Percentiles rank a stretch among this genome's conserved stretches.
These are phyloP conservation scores for Dryas octopetala DNA, from an alignment of 306 rosid genomes.

Conservation along the genomic window DNA sequence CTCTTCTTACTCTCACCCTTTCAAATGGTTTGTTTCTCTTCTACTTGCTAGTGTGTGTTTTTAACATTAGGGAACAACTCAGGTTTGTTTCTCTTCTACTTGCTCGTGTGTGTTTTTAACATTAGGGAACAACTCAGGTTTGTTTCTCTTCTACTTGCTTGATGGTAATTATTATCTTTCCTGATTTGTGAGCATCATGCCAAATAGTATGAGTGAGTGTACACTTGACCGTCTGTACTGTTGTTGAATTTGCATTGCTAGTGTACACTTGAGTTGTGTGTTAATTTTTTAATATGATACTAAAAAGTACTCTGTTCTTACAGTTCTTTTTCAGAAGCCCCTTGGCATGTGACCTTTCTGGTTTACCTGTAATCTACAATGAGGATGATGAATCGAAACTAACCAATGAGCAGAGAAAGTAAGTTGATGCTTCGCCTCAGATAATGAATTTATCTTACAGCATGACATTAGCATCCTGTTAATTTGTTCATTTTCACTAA, in stretches of 20 bases:
- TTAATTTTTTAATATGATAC: slow-evolving; percentile 12
- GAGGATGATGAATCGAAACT: slow-evolving; percentile 47
- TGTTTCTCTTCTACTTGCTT: background rate
- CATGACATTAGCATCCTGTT: background rate
- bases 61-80: background rate
- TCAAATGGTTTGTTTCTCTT: background rate
- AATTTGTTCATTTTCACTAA: background rate
- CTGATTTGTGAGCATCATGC: background rate
- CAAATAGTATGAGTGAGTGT: background rate
- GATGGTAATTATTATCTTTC: background rate
- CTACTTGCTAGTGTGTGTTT: background rate
- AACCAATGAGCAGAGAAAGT: slow-evolving; percentile 65
- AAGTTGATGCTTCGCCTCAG: slow-evolving; percentile 28
- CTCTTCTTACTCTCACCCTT: background rate
- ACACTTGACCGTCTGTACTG: background rate
- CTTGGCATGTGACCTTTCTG: slow-evolving; percentile 72
- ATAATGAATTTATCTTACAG: background rate
- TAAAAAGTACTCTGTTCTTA: slow-evolving; percentile 22
- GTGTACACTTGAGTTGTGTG: background rate
- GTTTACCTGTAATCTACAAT: slow-evolving; percentile 51
- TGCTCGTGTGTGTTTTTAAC: background rate
- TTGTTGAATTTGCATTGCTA: slow-evolving; percentile 13
- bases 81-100: background rate
- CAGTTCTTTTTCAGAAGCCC: slow-evolving; percentile 90
- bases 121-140: background rate